Base-by-base conservation (phyloP, 2,329 filamentous ascomycete genomes). In the Falciphora oryzae region DNA sequence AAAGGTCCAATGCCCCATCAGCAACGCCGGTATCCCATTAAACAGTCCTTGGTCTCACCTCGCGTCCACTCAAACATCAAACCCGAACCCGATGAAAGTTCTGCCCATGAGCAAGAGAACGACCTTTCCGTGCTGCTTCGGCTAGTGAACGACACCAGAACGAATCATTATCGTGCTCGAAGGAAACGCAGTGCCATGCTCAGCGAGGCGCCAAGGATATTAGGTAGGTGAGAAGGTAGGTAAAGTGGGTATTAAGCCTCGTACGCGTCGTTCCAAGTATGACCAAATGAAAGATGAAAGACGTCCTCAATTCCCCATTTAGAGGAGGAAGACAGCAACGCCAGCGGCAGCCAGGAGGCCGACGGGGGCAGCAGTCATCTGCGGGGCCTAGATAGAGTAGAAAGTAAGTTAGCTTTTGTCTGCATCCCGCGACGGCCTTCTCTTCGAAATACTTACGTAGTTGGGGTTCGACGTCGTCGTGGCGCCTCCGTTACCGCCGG, bases 261-360 rank as follows among this genome's bases (percentile, higher is more conserved):
- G 31, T 57, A 62, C 50, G 38, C 38, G 44, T 57, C 44, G 50
- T 62, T 53, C 35, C 61, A 57, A n/a, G 56, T 44, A 31, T 62
- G 28, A 3, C 57, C 44, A 57, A 35, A 62, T 62, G 18, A 62
- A 31, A 62, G 44, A 62, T 57, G 38, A 31, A 50, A 56, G 25
- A 11, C 31, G 18, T 14, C 10, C n/a, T 56, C 38, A 56, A 44
- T 58, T 16, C n/a, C 31, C 22, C 57, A 18, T 68, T 79, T 81
- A 84, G 66, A 84, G 77, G 66, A 84, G 73, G 66, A 82, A 70
- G 67, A 76, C 79, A 57, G 79, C 81, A 59, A 84, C 66, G 71
- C 81, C 82, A 27, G 80, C 81, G 28, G 79, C 81, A 63, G 80
- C 81, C 57, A 84, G 66, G 61, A 83, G 67, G 65, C 80, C 82